These are phyloP conservation scores for Aspergillus bombycis DNA, from an alignment of 2,329 filamentous ascomycete species.

Conservation along the genomic window DNA sequence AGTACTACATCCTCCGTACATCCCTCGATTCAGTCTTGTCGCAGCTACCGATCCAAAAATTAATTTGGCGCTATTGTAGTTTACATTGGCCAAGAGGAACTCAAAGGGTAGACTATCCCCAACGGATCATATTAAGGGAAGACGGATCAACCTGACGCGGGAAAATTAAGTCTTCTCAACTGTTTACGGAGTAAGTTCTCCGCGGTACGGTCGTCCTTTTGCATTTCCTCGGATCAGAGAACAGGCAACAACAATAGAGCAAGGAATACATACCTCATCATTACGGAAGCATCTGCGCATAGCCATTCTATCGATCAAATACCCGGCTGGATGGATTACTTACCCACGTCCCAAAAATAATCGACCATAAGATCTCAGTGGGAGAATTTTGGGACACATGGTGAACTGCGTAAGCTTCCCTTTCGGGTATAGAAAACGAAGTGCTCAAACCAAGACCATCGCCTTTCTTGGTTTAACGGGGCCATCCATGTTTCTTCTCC, in stretches of 20 bases:
- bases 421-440: background rate
- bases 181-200: background rate
- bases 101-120: background rate
- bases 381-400: conserved; percentile 1
- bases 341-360: conserved; percentile 4
- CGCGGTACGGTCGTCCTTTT: background rate
- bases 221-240: background rate
- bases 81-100: background rate
- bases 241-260: background rate
- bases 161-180: background rate
- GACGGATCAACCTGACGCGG: background rate
- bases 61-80: background rate
- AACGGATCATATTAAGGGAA: conserved; percentile 2
- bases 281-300: background rate
- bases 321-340: background rate
- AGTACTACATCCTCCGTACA: no score
- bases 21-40: background rate
- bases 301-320: background rate
- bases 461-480: background rate
- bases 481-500: background rate
- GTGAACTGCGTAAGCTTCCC: conserved; percentile 6
- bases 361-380: background rate
- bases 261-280: background rate
- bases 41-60: background rate
- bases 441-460: background rate